Evolutionary conservation across 768 basidiomycete species (phyloP), one percentile per base, ranked within the genome.

Genomic region (Sporobolomyces pararoseus): DNA sequence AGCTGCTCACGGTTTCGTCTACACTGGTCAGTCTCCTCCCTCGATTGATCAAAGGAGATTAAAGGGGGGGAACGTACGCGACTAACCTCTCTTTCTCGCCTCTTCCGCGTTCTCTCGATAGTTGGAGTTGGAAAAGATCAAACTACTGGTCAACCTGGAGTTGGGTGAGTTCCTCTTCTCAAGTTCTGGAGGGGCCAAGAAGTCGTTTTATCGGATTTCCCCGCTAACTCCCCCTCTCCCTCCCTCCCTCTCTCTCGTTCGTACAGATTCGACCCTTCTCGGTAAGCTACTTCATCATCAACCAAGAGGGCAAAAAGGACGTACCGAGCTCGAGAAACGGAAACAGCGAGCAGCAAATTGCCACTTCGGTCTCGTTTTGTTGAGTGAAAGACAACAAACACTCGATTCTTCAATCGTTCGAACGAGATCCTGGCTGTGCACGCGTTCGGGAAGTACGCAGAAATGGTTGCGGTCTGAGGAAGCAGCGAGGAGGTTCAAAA

Each of bases 41-140:
- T 3, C 66, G 13, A 21, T 13, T n/a, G 25, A 34, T 9, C 35
- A n/a, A 23, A 37, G n/a, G n/a, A n/a, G n/a, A n/a, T n/a, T n/a
- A n/a, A n/a, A n/a, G n/a, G n/a, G n/a, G 12, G 23, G 10, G 55
- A 35, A 23, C 42, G 14, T n/a, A n/a, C 54, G 32, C 54, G 12
- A 14, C 44, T 7, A n/a, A 31, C 6, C 32, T 46, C 23, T 42
- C 39, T 17, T 42, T 9, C 9, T 17, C 39, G 39, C 9, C 9
- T 17, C 39, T 17, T 42, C 39, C 39, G 9, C 39, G 39, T 7
- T 13, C 2, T 35, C 7, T 6, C 27, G 9, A 25, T 52, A 55
- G 50, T 72, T 27, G 71, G 66, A 17, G 71, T 72, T 0, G 71
- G 71, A 19, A 73, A 69, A 49, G 47, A 49, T 29, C 53, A 73